A percentile compares a stretch with the other conserved stretches of the same genome.
These are phyloP conservation scores for Neurospora sp. DNA, from an alignment of 495 filamentous ascomycete species.

Conservation along the genomic window DNA sequence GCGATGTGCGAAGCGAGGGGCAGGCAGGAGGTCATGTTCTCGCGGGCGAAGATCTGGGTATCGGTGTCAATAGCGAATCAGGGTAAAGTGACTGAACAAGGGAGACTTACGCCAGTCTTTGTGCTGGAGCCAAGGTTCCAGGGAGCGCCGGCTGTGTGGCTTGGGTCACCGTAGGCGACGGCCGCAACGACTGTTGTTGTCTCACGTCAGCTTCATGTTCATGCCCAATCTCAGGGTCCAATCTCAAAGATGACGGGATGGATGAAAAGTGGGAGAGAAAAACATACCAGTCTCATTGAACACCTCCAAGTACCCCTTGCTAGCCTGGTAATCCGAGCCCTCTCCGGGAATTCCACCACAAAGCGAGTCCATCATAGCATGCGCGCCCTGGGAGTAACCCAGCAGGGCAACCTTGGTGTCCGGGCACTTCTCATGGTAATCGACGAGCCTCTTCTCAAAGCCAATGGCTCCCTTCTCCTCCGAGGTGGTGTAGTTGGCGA, in stretches of 20 bases:
- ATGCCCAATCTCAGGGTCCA: background rate
- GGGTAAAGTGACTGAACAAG: background rate
- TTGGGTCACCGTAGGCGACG: slow-evolving; percentile 16
- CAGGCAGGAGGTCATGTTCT: slow-evolving; percentile 8
- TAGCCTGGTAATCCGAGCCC: background rate
- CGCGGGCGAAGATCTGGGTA: slow-evolving; percentile 12
- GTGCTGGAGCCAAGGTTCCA: slow-evolving; percentile 16
- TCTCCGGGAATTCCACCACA: background rate
- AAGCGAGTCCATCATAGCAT: slow-evolving; percentile 4
- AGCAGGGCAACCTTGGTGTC: slow-evolving; percentile 18
- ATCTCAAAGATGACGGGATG: background rate
- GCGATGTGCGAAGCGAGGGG: slow-evolving; percentile 4
- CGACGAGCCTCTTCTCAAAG: slow-evolving; percentile 9
- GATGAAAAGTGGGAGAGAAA: background rate
- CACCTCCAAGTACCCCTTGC: background rate
- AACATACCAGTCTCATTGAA: background rate
- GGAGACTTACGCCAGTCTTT: slow-evolving; percentile 7
- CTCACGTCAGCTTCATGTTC: background rate
- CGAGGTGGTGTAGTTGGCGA: slow-evolving; percentile 7
- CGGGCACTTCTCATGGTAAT: slow-evolving; percentile 12
- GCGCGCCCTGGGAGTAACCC: slow-evolving; percentile 20
- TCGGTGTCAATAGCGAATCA: background rate
- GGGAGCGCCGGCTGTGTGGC: slow-evolving; percentile 2
- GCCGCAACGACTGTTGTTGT: slow-evolving; percentile 13
- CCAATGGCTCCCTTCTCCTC: slow-evolving; percentile 8